Evolutionary conservation across 305 asterid species (phyloP).

Genomic region (Caryopteris hybrid): DNA sequence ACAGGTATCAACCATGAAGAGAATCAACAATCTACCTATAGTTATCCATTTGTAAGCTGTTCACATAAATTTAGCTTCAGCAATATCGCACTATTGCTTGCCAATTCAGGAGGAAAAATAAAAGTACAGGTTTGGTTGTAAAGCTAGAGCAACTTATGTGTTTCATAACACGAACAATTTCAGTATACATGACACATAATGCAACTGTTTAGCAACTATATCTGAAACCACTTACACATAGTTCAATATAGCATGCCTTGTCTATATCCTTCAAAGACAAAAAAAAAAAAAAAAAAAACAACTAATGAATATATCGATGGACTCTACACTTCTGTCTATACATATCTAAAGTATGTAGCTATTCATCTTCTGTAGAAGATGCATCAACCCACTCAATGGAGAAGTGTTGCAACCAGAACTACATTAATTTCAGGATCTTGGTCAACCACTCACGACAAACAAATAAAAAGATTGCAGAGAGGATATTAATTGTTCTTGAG

Average conservation of each 20-base stretch:
- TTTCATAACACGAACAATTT: background rate
- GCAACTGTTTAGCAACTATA: slow-evolving; percentile 1
- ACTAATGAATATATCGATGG: background rate
- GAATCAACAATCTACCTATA: slow-evolving; percentile 3
- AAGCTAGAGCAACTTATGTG: slow-evolving; percentile 12
- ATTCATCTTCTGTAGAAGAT: slow-evolving; percentile 3
- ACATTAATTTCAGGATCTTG: background rate
- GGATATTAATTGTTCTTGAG: slow-evolving; percentile 11
- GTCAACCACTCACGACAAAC: slow-evolving; percentile 1
- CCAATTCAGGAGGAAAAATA: background rate
- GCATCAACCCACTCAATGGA: slow-evolving; percentile 14
- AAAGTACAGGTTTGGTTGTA: slow-evolving; percentile 2
- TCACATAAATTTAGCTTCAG: slow-evolving; percentile 1
- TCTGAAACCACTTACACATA: slow-evolving; percentile 1
- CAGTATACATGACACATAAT: background rate
- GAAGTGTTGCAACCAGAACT: slow-evolving; percentile 6
- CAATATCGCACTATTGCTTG: slow-evolving; percentile 9
- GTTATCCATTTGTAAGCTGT: slow-evolving; percentile 10
- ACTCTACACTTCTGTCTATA: background rate
- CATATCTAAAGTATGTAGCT: background rate
- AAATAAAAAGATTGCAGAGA: background rate
- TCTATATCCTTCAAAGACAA: slow-evolving; percentile 10
- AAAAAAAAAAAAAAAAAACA: slow-evolving; percentile 10
- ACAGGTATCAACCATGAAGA: slow-evolving; percentile 22
- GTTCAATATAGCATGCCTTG: background rate